A percentile compares a stretch with the other conserved stretches of the same genome.
Evolutionary conservation across 2,329 filamentous ascomycete genomes (phyloP).

Genomic region (Aspergillus sp.): DNA sequence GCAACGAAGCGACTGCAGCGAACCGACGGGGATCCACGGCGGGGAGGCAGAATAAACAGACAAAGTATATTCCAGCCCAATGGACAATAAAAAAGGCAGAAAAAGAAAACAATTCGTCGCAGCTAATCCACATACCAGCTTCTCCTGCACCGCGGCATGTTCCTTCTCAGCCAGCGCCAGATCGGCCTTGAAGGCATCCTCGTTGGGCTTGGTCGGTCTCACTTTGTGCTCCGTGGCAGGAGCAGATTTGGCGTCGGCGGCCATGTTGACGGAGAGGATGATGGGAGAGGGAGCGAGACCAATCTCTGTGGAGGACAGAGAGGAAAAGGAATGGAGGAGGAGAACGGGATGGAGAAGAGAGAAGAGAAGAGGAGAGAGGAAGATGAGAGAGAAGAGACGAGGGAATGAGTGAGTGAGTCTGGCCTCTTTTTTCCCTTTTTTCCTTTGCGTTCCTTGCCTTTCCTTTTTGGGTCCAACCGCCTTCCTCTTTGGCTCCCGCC

Average conservation of each 20-base stretch:
- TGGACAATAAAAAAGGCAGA: slow-evolving; percentile 3
- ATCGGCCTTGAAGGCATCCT: slow-evolving; percentile 76
- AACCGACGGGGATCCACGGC: background rate
- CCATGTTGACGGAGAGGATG: slow-evolving; percentile 26
- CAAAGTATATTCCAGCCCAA: background rate
- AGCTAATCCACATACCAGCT: slow-evolving; percentile 49
- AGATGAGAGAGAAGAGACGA: slow-evolving; percentile 13
- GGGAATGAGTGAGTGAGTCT: slow-evolving; percentile 6
- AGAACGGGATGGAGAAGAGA: slow-evolving; percentile 11
- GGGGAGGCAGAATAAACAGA: background rate
- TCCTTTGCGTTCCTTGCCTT: slow-evolving; percentile 22
- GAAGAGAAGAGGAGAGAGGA: slow-evolving; percentile 17
- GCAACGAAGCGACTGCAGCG: background rate
- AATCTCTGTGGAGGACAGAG: slow-evolving; percentile 8
- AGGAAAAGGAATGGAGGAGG: slow-evolving; percentile 9
- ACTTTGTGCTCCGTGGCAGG: slow-evolving; percentile 39
- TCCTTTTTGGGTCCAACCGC: slow-evolving; percentile 17
- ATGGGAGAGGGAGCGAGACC: slow-evolving; percentile 2
- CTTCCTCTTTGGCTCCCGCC: slow-evolving; percentile 6
- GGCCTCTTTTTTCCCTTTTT: slow-evolving; percentile 18
- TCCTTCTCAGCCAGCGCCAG: slow-evolving; percentile 84
- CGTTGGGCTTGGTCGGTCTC: slow-evolving; percentile 84
- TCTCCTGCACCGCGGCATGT: slow-evolving; percentile 73
- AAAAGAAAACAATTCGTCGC: slow-evolving; percentile 4
- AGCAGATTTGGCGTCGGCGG: slow-evolving; percentile 29